phyloP scores from a whole-genome alignment of 139 green algal genomes.

The Yamagishiella unicocca region DNA sequence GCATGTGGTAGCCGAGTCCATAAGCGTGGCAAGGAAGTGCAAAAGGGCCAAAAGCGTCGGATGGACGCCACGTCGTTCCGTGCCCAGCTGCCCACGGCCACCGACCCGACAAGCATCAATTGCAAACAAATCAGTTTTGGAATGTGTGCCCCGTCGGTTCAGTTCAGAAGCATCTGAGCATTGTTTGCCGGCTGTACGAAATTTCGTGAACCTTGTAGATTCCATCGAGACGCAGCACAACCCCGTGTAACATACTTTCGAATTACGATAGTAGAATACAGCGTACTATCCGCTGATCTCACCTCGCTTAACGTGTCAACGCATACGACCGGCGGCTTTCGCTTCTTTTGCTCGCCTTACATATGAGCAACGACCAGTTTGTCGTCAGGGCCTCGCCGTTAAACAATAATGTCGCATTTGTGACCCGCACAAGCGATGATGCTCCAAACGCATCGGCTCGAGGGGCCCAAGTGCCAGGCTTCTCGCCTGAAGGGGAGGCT shows the following conservation, averaged over 20 bases:
- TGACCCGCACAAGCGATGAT: slow-evolving; percentile 37
- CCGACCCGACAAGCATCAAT: no score
- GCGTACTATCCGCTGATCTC: not conserved
- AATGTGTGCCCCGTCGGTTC: no score
- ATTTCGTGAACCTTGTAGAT: not conserved
- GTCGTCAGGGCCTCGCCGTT: not conserved
- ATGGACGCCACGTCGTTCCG: no score
- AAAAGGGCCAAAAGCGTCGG: no score
- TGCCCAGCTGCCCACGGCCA: no score
- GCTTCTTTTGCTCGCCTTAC: not conserved
- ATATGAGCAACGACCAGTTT: slow-evolving; percentile 17
- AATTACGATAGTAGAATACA: not conserved
- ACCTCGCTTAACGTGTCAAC: no score
- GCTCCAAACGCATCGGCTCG: not conserved
- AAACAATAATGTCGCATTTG: slow-evolving; percentile 23
- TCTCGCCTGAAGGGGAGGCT: not conserved
- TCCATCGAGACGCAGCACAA: not conserved
- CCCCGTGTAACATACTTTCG: not conserved
- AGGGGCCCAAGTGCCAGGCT: slow-evolving; percentile 9
- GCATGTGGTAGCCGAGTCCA: no score
- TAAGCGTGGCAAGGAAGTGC: no score
- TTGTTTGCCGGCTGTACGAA: not conserved
- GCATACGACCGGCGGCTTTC: slow-evolving; percentile 2
- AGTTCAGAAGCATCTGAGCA: not conserved
- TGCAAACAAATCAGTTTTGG: no score